Conservation (phyloP, 1,139 yeast genomes). For the Kurtzmaniella quercitrusa region DNA sequence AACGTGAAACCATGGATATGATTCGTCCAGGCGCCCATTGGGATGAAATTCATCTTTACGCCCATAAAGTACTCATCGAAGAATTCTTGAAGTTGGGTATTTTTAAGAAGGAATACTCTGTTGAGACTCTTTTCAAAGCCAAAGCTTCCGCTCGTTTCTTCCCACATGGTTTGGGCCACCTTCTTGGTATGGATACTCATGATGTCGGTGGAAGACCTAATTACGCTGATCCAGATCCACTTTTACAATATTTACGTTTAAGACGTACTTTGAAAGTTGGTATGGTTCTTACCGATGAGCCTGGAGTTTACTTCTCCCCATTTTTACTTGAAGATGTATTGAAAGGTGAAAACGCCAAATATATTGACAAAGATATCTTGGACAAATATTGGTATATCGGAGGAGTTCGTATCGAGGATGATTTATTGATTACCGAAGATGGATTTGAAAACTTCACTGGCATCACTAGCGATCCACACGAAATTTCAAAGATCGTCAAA, state of each 20-base stretch:
- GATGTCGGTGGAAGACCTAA: constrained; percentile 90
- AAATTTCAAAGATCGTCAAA: constrained; percentile 72
- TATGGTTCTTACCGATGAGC: constrained; percentile 93
- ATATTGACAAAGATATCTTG: constrained; percentile 60
- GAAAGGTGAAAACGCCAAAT: constrained; percentile 56
- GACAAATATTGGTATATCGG: constrained; percentile 84
- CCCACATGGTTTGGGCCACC: constrained; percentile 95
- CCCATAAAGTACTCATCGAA: constrained; percentile 74
- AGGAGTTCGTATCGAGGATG: constrained; percentile 96
- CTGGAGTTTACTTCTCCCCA: constrained; percentile 89
- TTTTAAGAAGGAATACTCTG: constrained; percentile 57
- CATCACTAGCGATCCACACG: constrained; percentile 80
- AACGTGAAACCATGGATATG: constrained; percentile 57
- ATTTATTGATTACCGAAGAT: constrained; percentile 66
- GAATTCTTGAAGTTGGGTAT: constrained; percentile 74
- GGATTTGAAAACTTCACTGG: constrained; percentile 82
- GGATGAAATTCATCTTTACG: constrained; percentile 79
- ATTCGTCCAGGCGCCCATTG: constrained; percentile 81
- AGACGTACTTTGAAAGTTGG: constrained; percentile 68
- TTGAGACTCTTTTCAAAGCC: constrained; percentile 64
- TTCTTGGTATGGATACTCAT: constrained; percentile 92
- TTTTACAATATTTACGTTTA: constrained; percentile 72
- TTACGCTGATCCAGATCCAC: constrained; percentile 76
- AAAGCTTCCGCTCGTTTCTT: constrained; percentile 74
- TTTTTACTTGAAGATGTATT: constrained; percentile 67